Evolutionary conservation across 2,329 filamentous ascomycete species (phyloP).

Genomic region (Ophiostoma piceae): DNA sequence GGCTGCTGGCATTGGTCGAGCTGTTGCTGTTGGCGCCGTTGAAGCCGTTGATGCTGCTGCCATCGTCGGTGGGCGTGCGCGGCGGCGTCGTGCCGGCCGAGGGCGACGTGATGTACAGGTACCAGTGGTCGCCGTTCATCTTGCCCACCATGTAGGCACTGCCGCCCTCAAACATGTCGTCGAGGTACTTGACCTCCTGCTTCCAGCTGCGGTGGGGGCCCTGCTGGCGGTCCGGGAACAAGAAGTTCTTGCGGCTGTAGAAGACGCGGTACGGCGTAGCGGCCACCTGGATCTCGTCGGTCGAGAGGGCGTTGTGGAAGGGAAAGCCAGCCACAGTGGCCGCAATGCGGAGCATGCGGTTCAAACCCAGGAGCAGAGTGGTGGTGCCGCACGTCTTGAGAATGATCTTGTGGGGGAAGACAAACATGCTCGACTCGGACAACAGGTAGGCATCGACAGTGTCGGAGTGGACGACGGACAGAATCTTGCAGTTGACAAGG

Average conservation of each 20-base stretch:
- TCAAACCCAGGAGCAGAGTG: constrained; percentile 81
- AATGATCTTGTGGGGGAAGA: constrained; percentile 99
- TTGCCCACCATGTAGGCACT: constrained; percentile 99
- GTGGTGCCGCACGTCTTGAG: constrained; percentile 98
- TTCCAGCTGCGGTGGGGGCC: constrained; percentile 97
- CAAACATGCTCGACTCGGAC: constrained; percentile 99
- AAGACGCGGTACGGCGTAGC: constrained; percentile 94
- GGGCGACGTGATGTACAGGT: constrained; percentile 91
- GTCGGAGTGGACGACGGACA: constrained; percentile 89
- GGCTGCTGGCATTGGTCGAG: constrained; percentile 5
- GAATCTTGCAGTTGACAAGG: constrained; percentile 95
- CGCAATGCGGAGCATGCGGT: constrained; percentile 87
- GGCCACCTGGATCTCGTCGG: constrained; percentile 63
- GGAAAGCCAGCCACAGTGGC: constrained; percentile 85
- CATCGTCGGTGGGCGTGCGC: constrained; percentile 59
- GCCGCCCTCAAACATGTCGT: constrained; percentile 83
- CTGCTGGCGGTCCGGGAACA: constrained; percentile 90
- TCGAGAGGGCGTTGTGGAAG: constrained; percentile 62
- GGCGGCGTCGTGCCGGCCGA: constrained; percentile 75
- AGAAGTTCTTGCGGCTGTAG: constrained; percentile 97
- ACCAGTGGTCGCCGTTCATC: constrained; percentile 99
- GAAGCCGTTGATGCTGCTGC: background rate
- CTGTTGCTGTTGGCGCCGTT: constrained; percentile 1
- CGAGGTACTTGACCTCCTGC: constrained; percentile 87
- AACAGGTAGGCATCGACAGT: constrained; percentile 94